A percentile compares a stretch with the other conserved stretches of the same genome.
phyloP scores from a whole-genome alignment of 2,329 filamentous ascomycete species.

The Neonectria faginata region DNA sequence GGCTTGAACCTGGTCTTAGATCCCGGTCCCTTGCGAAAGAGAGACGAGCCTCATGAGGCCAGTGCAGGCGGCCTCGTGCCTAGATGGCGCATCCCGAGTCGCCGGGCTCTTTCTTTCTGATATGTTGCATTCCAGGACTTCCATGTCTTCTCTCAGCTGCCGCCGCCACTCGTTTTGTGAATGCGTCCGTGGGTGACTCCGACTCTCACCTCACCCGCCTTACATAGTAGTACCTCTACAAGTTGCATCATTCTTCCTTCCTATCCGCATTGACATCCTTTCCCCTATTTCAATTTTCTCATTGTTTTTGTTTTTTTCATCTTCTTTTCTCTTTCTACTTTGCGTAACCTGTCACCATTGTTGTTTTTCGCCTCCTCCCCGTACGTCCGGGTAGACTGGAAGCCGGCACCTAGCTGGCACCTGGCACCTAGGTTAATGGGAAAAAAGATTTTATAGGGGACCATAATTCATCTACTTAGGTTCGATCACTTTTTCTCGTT shows the following conservation, averaged over 20 bases:
- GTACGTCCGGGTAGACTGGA: conserved; percentile 15
- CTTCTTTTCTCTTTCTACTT: neutral
- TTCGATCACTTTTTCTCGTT: neutral
- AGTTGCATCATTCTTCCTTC: neutral
- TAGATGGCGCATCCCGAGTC: conserved; percentile 23
- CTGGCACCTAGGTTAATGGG: neutral
- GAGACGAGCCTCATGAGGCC: neutral
- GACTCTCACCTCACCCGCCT: neutral
- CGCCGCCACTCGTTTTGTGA: neutral
- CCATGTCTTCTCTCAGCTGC: conserved; percentile 4
- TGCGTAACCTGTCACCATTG: neutral
- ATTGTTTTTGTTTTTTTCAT: neutral
- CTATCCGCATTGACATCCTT: neutral
- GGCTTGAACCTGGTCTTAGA: conserved; percentile 16
- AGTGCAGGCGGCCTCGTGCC: conserved; percentile 20
- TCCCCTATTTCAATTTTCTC: neutral
- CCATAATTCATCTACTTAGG: conserved; percentile 17
- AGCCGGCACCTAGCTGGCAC: neutral
- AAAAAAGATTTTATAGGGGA: too few species aligned
- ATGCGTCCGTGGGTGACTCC: neutral
- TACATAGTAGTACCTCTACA: too few species aligned
- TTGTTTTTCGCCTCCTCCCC: conserved; percentile 14
- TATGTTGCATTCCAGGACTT: neutral
- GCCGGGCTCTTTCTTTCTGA: neutral
- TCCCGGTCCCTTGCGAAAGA: neutral